Evolutionary conservation across 371 early-diverging fungal species (phyloP).

Genomic region (Globomyces sp.): DNA sequence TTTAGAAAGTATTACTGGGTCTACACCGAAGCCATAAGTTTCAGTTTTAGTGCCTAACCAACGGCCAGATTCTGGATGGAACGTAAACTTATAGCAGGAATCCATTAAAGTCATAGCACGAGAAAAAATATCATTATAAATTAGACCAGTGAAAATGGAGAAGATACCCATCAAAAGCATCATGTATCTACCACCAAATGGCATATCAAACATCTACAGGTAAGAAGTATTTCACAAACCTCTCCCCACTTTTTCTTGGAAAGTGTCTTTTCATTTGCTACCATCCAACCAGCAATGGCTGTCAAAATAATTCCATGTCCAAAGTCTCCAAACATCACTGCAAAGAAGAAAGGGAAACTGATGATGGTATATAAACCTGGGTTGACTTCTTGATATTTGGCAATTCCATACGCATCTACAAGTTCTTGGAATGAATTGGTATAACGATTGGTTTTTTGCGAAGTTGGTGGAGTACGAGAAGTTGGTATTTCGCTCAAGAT

Average conservation of each 20-base stretch:
- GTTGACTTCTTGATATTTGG: conserved; percentile 99
- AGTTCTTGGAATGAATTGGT: conserved; percentile 96
- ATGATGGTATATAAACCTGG: conserved; percentile 98
- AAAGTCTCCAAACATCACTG: conserved; percentile 99
- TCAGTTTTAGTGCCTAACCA: conserved; percentile 33
- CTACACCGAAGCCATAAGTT: conserved; percentile 73
- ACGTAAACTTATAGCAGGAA: conserved; percentile 70
- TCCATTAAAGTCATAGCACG: conserved; percentile 72
- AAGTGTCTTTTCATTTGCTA: conserved; percentile 79
- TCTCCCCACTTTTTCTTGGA: conserved; percentile 70
- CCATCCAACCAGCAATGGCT: conserved; percentile 72
- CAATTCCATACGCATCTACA: conserved; percentile 98
- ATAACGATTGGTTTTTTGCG: conserved; percentile 93
- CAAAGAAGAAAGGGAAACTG: conserved; percentile 99
- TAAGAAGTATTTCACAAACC: conserved; percentile 36
- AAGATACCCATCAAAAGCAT: conserved; percentile 95
- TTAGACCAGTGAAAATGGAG: conserved; percentile 95
- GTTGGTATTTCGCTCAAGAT: conserved; percentile 83
- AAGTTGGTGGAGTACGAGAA: conserved; percentile 91
- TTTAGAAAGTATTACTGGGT: conserved; percentile 51
- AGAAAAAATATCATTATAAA: conserved; percentile 99
- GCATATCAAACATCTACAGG: conserved; percentile 77
- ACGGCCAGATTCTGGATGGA: conserved; percentile 22
- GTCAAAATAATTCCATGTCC: conserved; percentile 96
- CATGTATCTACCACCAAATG: conserved; percentile 97